phyloP scores from a whole-genome alignment of 768 basidiomycete species.

The Pleurotus platypus region DNA sequence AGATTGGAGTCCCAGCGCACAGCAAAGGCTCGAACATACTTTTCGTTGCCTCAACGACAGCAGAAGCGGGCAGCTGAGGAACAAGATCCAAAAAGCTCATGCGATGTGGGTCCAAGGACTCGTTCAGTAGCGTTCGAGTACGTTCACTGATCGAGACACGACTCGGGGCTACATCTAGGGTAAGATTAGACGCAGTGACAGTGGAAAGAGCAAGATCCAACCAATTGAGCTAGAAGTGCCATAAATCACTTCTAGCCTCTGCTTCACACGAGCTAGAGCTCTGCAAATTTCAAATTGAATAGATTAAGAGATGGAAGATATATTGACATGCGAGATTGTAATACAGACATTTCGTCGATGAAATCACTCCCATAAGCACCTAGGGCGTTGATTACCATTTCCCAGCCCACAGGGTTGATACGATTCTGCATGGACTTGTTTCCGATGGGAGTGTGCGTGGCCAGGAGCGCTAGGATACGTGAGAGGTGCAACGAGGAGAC shows the following conservation, averaged over 20 bases:
- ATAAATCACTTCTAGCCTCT: slow-evolving; percentile 10
- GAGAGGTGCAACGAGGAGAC: slow-evolving; percentile 44
- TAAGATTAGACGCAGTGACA: not conserved
- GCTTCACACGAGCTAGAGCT: slow-evolving; percentile 4
- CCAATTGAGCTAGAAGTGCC: slow-evolving; percentile 8
- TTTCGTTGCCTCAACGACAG: too few relatives aligned
- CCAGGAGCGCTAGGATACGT: slow-evolving; percentile 49
- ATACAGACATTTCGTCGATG: slow-evolving; percentile 33
- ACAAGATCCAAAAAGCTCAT: not conserved
- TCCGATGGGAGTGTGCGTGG: slow-evolving; percentile 50
- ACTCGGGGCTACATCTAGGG: not conserved
- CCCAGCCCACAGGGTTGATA: slow-evolving; percentile 59
- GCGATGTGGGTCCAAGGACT: not conserved
- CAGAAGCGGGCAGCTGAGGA: not conserved
- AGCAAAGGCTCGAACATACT: too few relatives aligned
- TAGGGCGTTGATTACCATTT: slow-evolving; percentile 53
- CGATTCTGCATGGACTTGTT: slow-evolving; percentile 65
- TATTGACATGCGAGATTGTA: not conserved
- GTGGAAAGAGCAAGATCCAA: not conserved
- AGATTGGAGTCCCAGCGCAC: too few relatives aligned
- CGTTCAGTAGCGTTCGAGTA: not conserved
- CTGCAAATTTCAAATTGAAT: not conserved
- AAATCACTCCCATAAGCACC: slow-evolving; percentile 33
- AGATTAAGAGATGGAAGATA: not conserved
- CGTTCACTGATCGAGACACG: not conserved